A percentile compares a stretch with the other conserved stretches of the same genome.
These are phyloP conservation scores for Penicillium freii DNA, from an alignment of 2,329 filamentous ascomycete species.

Conservation along the genomic window DNA sequence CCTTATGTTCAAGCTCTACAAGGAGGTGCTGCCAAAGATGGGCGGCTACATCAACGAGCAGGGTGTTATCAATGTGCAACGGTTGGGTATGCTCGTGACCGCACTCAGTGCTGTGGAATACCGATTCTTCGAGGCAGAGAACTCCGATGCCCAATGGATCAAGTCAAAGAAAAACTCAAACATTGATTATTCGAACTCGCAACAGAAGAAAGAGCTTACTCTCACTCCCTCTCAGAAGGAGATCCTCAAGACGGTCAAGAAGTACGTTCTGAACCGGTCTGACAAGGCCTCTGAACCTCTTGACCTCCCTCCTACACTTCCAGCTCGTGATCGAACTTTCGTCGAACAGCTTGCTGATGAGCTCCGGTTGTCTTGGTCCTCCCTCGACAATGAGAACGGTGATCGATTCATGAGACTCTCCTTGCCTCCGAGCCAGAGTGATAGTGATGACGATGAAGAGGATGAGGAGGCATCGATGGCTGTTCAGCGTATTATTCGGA, in stretches of 20 bases:
- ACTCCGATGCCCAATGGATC: constrained; percentile 87
- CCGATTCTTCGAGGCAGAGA: constrained; percentile 88
- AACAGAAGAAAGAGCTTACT: constrained; percentile 62
- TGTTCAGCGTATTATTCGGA: constrained; percentile 78
- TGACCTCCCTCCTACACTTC: constrained; percentile 69
- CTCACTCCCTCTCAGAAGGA: constrained; percentile 79
- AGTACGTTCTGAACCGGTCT: constrained; percentile 71
- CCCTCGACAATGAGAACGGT: constrained; percentile 61
- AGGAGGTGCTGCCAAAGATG: constrained; percentile 78
- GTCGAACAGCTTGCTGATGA: constrained; percentile 79
- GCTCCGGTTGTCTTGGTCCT: constrained; percentile 65
- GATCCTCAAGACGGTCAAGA: constrained; percentile 77
- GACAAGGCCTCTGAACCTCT: constrained; percentile 56
- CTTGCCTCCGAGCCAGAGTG: constrained; percentile 52
- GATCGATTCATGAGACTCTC: constrained; percentile 65
- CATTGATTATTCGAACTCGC: constrained; percentile 61
- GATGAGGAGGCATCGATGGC: constrained; percentile 84
- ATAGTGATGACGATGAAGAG: constrained; percentile 61
- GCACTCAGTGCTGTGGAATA: constrained; percentile 86
- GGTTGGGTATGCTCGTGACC: constrained; percentile 73
- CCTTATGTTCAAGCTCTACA: constrained; percentile 97
- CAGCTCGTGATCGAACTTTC: constrained; percentile 87
- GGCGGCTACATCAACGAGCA: constrained; percentile 96
- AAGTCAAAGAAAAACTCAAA: constrained; percentile 76
- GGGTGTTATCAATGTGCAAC: constrained; percentile 82